Percentiles rank a stretch among this genome's conserved stretches.
These are phyloP conservation scores for Podospora fimiseda DNA, from an alignment of 495 filamentous ascomycete genomes.

Conservation along the genomic window DNA sequence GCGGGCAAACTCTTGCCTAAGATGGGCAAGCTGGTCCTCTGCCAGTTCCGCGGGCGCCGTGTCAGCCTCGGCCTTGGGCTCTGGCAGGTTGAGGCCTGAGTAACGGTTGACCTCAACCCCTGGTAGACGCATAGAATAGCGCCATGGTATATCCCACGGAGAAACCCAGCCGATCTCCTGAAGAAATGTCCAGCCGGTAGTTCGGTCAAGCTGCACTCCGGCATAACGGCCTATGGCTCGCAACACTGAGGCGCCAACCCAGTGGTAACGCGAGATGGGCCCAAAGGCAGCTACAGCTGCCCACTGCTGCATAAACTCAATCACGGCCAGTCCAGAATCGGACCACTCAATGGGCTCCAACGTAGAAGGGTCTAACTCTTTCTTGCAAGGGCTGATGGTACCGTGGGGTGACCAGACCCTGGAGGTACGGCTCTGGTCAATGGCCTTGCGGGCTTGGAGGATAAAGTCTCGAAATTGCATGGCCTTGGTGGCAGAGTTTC, in stretches of 20 bases:
- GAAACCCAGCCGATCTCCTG: slow-evolving; percentile 79
- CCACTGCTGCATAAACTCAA: slow-evolving; percentile 69
- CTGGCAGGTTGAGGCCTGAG: slow-evolving; percentile 16
- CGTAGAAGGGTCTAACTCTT: slow-evolving; percentile 9
- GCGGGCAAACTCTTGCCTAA: slow-evolving; percentile 66
- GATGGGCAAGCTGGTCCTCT: slow-evolving; percentile 42
- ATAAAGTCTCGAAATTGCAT: slow-evolving; percentile 46
- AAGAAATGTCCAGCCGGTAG: slow-evolving; percentile 62
- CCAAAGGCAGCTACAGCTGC: slow-evolving; percentile 48
- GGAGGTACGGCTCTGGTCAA: slow-evolving; percentile 58
- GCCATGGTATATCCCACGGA: slow-evolving; percentile 72
- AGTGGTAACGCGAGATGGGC: slow-evolving; percentile 42
- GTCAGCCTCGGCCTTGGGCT: slow-evolving; percentile 14
- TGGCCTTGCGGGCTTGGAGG: slow-evolving; percentile 54
- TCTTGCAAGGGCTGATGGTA: slow-evolving; percentile 40
- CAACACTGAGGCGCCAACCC: slow-evolving; percentile 64
- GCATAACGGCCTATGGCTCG: slow-evolving; percentile 65
- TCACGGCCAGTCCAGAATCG: slow-evolving; percentile 48
- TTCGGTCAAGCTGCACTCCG: slow-evolving; percentile 44
- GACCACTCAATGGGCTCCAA: slow-evolving; percentile 31
- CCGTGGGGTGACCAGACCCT: slow-evolving; percentile 55
- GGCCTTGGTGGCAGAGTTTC: not conserved
- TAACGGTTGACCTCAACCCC: slow-evolving; percentile 40
- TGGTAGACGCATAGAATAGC: slow-evolving; percentile 55
- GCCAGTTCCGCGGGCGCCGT: slow-evolving; percentile 10